Evolutionary conservation across 805 yeast genomes (phyloP), one percentile per base, ranked within the genome.

Genomic region (Zygosaccharomyces kombuchaensis): DNA sequence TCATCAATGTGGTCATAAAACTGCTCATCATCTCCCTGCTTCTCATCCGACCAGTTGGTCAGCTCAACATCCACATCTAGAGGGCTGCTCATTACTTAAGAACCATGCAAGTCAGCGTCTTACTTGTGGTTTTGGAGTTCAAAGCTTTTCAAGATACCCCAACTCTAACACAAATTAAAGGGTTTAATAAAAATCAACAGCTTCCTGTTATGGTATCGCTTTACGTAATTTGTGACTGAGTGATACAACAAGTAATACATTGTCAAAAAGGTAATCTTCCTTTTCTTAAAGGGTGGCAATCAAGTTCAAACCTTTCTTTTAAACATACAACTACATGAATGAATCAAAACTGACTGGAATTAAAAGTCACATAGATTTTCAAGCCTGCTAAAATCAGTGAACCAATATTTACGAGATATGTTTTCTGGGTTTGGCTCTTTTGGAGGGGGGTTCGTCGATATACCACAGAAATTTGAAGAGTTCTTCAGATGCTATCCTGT

Each of bases 401-500:
- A 19, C 21, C 5, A 19, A 19, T 19, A 19, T 4, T 27, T 17
- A 5, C 12, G 9, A 35, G 19, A 16, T 35, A 64, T 65, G 75
- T 70, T 71, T 51, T 66, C 74, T 9, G 64, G 70, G 9, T 69
- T 70, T 45, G 60, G 60, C 26, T 56, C 63, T 21, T 45, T 51
- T 48, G 52, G 55, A 25, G 48, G 54, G 9, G 59, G 60, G 1
- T 67, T 62, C 49, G 63, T 54, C 1, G 57, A 57, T 34, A 41
- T 68, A 4, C 67, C 73, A n/a, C 74, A 69, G 46, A 63, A 58
- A 31, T 93, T 89, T 68, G 89, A 86, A 56, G 96, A 89, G 52
- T 86, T 77, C 65, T 93, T 87, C 71, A 76, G 99, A 59, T 84
- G 96, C 60, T 93, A 89, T 63, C 97, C 99, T 2, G 78, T 91